Percentiles rank a stretch among this genome's conserved stretches.
Conservation (phyloP, 257 asterid species). For the Knoxia roxburghii region DNA sequence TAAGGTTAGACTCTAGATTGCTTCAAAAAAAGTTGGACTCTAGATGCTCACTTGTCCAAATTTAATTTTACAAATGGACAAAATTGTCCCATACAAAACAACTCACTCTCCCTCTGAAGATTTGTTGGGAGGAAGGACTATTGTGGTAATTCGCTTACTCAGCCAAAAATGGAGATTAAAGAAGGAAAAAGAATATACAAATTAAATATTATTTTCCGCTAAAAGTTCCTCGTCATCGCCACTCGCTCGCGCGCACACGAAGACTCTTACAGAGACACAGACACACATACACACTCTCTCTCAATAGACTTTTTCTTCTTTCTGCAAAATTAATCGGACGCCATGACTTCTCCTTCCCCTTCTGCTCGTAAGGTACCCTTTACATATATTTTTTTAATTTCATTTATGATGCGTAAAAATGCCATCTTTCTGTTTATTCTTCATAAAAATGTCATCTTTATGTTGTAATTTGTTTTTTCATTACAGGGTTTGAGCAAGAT, state of each 20-base stretch:
- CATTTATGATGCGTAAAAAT: not conserved
- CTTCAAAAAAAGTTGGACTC: too few relatives aligned
- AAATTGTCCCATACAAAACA: too few relatives aligned
- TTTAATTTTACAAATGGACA: too few relatives aligned
- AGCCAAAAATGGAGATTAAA: too few relatives aligned
- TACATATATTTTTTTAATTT: not conserved
- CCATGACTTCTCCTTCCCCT: slow-evolving; percentile 37
- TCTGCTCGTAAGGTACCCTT: slow-evolving; percentile 33
- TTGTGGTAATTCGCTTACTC: too few relatives aligned
- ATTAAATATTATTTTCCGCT: not conserved
- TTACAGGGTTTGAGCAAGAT: slow-evolving; percentile 88
- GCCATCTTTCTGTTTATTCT: not conserved
- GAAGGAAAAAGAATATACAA: not conserved
- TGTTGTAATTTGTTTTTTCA: not conserved
- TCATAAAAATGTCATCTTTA: too few relatives aligned
- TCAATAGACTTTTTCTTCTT: slow-evolving; percentile 6
- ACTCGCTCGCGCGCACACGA: slow-evolving; percentile 2
- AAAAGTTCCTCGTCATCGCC: not conserved
- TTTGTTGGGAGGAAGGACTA: too few relatives aligned
- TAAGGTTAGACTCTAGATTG: too few relatives aligned
- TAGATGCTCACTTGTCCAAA: too few relatives aligned
- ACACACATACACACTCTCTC: slow-evolving; percentile 5
- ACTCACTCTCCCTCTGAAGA: too few relatives aligned
- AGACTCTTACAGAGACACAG: too few relatives aligned
- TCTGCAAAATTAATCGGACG: slow-evolving; percentile 4